Percentiles rank a stretch among this genome's conserved stretches.
Evolutionary conservation across 805 yeast species (phyloP).

Genomic region (Ascoidea asiatica): DNA sequence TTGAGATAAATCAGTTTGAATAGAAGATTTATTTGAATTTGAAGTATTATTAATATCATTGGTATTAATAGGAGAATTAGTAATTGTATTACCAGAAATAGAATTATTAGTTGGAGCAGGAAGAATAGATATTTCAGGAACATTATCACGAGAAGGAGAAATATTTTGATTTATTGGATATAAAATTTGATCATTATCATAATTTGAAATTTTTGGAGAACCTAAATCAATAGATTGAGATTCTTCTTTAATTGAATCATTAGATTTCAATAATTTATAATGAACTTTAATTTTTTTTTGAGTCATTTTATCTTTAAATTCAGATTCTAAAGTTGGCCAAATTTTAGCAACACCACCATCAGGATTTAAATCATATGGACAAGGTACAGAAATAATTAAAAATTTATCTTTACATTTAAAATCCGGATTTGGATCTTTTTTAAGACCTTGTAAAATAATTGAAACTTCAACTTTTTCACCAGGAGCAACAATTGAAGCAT

Average conservation of each 20-base stretch:
- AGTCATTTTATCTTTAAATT: conserved; percentile 37
- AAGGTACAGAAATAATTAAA: conserved; percentile 74
- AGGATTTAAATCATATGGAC: conserved; percentile 29
- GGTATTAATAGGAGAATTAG: conserved; percentile 13
- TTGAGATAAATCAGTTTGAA: conserved; percentile 20
- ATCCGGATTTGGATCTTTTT: conserved; percentile 59
- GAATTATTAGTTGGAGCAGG: conserved; percentile 8
- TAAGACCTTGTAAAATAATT: conserved; percentile 74
- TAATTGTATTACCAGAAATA: conserved; percentile 12
- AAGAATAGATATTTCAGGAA: conserved; percentile 8
- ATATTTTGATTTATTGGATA: conserved; percentile 10
- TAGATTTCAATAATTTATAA: conserved; percentile 13
- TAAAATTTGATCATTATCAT: conserved; percentile 10
- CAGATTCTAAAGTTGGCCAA: conserved; percentile 64
- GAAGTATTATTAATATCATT: too few species aligned
- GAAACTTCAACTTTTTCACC: conserved; percentile 63
- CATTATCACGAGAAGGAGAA: conserved; percentile 9
- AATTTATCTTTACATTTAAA: conserved; percentile 86
- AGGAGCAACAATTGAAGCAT: conserved; percentile 69
- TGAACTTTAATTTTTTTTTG: conserved; percentile 62
- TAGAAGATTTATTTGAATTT: neutral
- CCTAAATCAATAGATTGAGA: conserved; percentile 16
- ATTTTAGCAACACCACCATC: conserved; percentile 43
- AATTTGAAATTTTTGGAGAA: conserved; percentile 18
- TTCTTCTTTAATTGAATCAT: conserved; percentile 11